These are phyloP conservation scores for Collybiopsis luxurians DNA, from an alignment of 768 basidiomycete species.

Conservation along the genomic window DNA sequence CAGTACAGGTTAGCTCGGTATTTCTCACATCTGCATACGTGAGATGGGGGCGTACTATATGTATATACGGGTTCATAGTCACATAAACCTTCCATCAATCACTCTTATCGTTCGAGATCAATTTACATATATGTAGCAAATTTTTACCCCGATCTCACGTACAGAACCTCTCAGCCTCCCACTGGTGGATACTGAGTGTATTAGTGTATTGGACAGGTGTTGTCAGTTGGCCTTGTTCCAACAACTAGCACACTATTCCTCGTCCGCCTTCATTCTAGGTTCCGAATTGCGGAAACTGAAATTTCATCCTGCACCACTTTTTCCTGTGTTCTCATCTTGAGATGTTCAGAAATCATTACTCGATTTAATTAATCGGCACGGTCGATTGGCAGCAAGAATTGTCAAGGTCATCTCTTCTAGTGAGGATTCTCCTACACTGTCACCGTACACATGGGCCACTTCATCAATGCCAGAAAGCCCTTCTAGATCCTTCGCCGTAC, in stretches of 20 bases:
- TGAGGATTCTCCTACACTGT: slow-evolving; percentile 5
- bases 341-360: neutral
- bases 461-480: neutral
- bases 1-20: neutral
- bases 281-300: slow-evolving; percentile 2
- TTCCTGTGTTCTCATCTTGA: too few species aligned
- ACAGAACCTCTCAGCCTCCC: slow-evolving; percentile 2
- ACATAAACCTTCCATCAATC: slow-evolving; percentile 43
- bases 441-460: neutral
- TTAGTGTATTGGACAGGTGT: neutral
- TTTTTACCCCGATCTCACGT: slow-evolving; percentile 13
- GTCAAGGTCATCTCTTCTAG: neutral
- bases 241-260: neutral
- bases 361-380: neutral
- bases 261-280: neutral
- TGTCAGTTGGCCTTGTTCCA: neutral
- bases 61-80: slow-evolving; percentile 9
- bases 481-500: neutral
- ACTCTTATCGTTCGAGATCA: slow-evolving; percentile 45
- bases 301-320: too few species aligned
- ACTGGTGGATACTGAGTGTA: slow-evolving; percentile 1
- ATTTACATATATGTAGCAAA: slow-evolving; percentile 10
- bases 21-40: slow-evolving; percentile 4
- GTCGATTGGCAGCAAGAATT: neutral
- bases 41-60: slow-evolving; percentile 4